Base-by-base conservation (phyloP, 176 grass and related monocot genomes). In the Oryza longistaminata region DNA sequence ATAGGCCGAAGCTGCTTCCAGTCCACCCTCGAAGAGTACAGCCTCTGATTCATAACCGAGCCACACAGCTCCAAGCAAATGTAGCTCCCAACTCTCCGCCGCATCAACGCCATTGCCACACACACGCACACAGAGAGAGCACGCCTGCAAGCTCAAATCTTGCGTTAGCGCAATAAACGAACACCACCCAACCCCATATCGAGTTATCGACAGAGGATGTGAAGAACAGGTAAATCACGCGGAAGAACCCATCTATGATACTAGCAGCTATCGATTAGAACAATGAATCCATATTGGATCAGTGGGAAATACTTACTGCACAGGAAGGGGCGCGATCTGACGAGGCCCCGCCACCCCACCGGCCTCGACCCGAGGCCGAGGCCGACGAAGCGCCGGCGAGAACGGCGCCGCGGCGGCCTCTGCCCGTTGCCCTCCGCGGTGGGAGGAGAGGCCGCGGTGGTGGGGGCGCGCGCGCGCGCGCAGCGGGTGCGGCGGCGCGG, bases 1-100 rank as follows among this genome's bases (percentile, higher is more conserved):
- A 96, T 88, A 11, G 96, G 96, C 50, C 88, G 88, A 66, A 98
- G 86, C 64, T 94, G 87, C 68, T 80, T 96, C 96, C 91, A 98
- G 53, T 98, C 82, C 70, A 98, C 72, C 79, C 88, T 92, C 9
- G 88, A 89, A 29, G 89, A 95, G 66, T 87, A 93, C 61, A 16
- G 22, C 60, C 88, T 95, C 86, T 74, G 44, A 83, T 87, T 77
- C 50, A 81, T 70, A 15, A 82, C 34, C 2, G 76, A 89, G 45
- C 67, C 67, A 24, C 25, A 83, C 10, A 98, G 62, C 61, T 83
- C 75, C 1, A 39, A 83, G 80, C 75, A 83, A 31, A 83, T 15
- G 62, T 48, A 74, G 7, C 19, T 52, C 68, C 80, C 69, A 3
- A 87, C 5, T 84, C 40, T 67, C 52, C 65, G 75, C 14, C 83